These are phyloP conservation scores for Kwoniella bestiolae DNA, from an alignment of 768 basidiomycete genomes.

Conservation along the genomic window DNA sequence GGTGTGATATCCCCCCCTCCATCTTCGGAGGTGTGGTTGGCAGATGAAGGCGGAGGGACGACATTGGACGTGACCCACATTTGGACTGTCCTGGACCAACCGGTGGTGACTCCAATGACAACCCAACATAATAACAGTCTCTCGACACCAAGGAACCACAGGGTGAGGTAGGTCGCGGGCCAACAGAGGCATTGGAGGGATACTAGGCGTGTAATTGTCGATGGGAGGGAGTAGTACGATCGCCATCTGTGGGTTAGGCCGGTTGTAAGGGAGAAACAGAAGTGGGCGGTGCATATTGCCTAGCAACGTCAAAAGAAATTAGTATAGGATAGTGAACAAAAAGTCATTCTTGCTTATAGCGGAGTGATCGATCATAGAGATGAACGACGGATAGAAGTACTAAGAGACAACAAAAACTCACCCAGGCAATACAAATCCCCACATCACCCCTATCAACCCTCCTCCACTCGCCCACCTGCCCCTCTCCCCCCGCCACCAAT, in stretches of 20 bases:
- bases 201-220: slow-evolving; percentile 87
- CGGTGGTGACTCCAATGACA: slow-evolving; percentile 85
- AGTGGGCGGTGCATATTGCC: slow-evolving; percentile 84
- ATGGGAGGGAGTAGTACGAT: slow-evolving; percentile 82
- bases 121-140: slow-evolving; percentile 90
- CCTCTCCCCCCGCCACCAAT: slow-evolving; percentile 22
- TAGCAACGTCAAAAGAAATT: slow-evolving; percentile 49
- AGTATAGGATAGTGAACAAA: not conserved
- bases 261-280: slow-evolving; percentile 83
- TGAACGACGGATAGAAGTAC: not conserved
- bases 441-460: slow-evolving; percentile 36
- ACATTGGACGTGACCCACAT: slow-evolving; percentile 97
- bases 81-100: slow-evolving; percentile 68
- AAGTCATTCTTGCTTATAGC: too few relatives aligned
- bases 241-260: slow-evolving; percentile 89
- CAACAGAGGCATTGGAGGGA: slow-evolving; percentile 95
- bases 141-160: slow-evolving; percentile 70
- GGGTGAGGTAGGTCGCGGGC: slow-evolving; percentile 87
- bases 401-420: slow-evolving; percentile 25
- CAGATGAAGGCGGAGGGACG: slow-evolving; percentile 13
- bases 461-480: slow-evolving; percentile 29
- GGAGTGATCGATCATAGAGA: too few relatives aligned
- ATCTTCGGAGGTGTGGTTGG: not conserved
- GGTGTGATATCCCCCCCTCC: slow-evolving; percentile 24
- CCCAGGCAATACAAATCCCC: slow-evolving; percentile 51